Conservation (phyloP, 257 asterid species). For the Cynanchum wilfordii region DNA sequence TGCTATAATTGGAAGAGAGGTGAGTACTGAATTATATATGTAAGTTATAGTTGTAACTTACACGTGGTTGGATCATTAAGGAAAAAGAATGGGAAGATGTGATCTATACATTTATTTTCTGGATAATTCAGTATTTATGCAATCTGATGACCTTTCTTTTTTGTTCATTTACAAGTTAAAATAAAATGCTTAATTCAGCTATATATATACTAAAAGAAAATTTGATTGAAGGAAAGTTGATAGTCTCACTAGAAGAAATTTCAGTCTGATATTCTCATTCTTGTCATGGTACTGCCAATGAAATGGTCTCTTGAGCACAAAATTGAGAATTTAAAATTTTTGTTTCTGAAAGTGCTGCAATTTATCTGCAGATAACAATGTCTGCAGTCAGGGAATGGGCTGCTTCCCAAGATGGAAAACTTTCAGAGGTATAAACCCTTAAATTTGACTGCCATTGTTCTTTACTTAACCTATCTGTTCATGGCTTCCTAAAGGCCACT, state of each 20-base stretch:
- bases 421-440: slow-evolving; percentile 54
- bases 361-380: slow-evolving; percentile 76
- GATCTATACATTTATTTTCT: not conserved
- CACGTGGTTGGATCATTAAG: not conserved
- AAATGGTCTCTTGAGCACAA: not conserved
- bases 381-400: slow-evolving; percentile 99
- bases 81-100: not conserved
- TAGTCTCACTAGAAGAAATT: not conserved
- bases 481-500: not conserved
- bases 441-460: not conserved
- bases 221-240: no score
- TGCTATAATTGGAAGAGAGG: slow-evolving; percentile 97
- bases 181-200: not conserved
- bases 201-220: not conserved
- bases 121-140: not conserved
- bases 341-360: not conserved
- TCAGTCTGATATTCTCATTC: not conserved
- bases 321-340: not conserved
- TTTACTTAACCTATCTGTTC: not conserved
- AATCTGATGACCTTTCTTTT: not conserved
- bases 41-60: not conserved
- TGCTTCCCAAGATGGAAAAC: slow-evolving; percentile 83
- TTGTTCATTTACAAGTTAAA: not conserved
- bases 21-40: slow-evolving; percentile 17
- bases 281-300: not conserved